Base-by-base conservation (phyloP, 805 yeast species). In the Yarrowia sp. region DNA sequence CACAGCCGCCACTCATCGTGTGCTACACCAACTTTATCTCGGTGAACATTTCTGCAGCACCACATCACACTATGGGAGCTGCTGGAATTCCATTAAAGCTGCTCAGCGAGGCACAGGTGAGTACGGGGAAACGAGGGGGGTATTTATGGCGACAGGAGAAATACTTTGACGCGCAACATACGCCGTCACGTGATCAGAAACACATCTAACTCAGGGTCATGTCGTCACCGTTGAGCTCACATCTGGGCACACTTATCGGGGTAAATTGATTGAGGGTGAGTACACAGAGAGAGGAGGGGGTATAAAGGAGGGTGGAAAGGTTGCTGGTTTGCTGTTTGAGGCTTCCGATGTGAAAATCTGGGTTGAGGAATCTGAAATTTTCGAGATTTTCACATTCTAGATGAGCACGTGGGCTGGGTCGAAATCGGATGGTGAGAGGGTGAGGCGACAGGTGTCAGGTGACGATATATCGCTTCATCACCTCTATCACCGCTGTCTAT, bases 181-280 rank as follows among this genome's bases (percentile, higher is more conserved):
- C 13, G 4, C 7, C 28, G 22, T 36, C 18, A n/a, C 15, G 22
- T 11, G n/a, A n/a, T 6, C 10, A 38, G 28, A 14, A 11, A 48
- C 44, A 32, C 39, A 5, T 33, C 66, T 51, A 61, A 58, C 64
- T 6, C 62, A 87, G 80, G 97, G 98, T 55, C 98, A 93, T 73
- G 78, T 86, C 3, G 86, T 93, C 8, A 85, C 96, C 1, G 74
- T 93, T 15, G 99, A 93, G 74, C 83, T 93, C 62, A 83, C 84
- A 31, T 86, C 92, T 0, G 98, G 98, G 1, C 92, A 89, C 68
- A 84, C 89, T 0, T 93, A 93, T 73, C 81, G 96, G 41, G 99
- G 99, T 1, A 91, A 88, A 73, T 81, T 93, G 51, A 74, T 88
- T 3, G 97, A 89, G 72, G 87, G 88, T 75, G 64, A 33, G 69